Percentiles rank a stretch among this genome's conserved stretches.
Conservation (phyloP, 345 rosid species). For the Mercurialis annua region DNA sequence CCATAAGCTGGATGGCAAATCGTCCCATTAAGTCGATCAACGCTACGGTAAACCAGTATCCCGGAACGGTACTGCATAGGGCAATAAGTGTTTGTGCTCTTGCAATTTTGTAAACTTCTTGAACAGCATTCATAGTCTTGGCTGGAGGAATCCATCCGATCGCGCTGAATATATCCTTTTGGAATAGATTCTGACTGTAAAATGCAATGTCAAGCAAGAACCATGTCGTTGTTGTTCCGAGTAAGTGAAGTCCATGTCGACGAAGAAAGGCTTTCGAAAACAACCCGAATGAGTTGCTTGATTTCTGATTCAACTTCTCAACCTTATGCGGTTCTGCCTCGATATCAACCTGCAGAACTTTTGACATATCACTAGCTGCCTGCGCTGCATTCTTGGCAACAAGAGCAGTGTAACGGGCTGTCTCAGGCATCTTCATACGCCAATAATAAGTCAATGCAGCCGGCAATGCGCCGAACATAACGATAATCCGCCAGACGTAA, state of each 20-base stretch:
- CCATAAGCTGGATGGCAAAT: constrained; percentile 65
- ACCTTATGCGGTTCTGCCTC: constrained; percentile 49
- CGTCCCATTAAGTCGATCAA: constrained; percentile 60
- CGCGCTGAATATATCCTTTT: constrained; percentile 9
- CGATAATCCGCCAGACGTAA: constrained; percentile 73
- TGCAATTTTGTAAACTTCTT: constrained; percentile 59
- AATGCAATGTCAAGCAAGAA: constrained; percentile 71
- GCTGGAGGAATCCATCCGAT: constrained; percentile 15
- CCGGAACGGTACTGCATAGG: constrained; percentile 73
- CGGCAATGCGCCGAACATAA: constrained; percentile 79
- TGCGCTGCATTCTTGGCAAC: constrained; percentile 68
- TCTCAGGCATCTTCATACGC: constrained; percentile 86
- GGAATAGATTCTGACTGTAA: constrained; percentile 53
- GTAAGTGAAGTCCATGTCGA: constrained; percentile 79
- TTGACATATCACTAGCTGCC: constrained; percentile 79
- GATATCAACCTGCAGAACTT: constrained; percentile 65
- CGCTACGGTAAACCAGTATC: constrained; percentile 70
- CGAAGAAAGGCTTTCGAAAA: constrained; percentile 50
- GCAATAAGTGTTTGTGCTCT: constrained; percentile 86
- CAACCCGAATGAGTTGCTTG: constrained; percentile 46
- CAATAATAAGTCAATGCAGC: constrained; percentile 80
- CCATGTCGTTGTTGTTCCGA: constrained; percentile 76
- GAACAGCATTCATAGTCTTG: constrained; percentile 20
- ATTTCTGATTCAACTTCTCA: constrained; percentile 19
- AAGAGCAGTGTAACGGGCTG: constrained; percentile 85